A percentile compares a stretch with the other conserved stretches of the same genome.
Evolutionary conservation across 768 basidiomycete genomes (phyloP).

Genomic region (Leccinum rimulosum): DNA sequence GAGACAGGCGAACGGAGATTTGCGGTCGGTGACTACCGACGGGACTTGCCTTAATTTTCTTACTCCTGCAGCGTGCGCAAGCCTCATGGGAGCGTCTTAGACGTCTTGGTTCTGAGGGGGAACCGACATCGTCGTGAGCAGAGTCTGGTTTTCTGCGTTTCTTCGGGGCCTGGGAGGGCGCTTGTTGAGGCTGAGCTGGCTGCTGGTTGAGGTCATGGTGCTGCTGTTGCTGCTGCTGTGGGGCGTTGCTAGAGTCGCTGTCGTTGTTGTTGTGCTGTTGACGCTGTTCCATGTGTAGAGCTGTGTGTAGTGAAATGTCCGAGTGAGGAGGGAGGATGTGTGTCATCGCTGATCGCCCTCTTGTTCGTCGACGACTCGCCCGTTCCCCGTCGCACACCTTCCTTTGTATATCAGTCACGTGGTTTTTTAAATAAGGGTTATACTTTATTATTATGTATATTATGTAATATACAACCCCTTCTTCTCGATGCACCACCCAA

Average conservation of each 20-base stretch:
- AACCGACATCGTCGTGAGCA: constrained; percentile 50
- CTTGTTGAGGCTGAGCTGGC: constrained; percentile 31
- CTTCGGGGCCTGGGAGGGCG: constrained; percentile 39
- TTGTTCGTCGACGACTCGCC: not conserved
- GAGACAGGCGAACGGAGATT: constrained; percentile 60
- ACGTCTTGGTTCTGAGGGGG: constrained; percentile 71
- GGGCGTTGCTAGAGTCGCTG: constrained; percentile 28
- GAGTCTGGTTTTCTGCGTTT: constrained; percentile 63
- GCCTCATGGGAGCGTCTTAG: constrained; percentile 88
- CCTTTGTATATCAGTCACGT: constrained; percentile 27
- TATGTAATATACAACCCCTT: not conserved
- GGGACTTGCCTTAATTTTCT: constrained; percentile 91
- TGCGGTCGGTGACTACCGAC: constrained; percentile 76
- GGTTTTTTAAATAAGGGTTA: not conserved
- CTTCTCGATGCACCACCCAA: constrained; percentile 26
- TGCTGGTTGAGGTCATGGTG: not conserved
- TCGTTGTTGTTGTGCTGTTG: constrained; percentile 44
- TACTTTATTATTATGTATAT: not conserved
- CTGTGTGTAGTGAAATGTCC: constrained; percentile 55
- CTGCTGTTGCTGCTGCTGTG: constrained; percentile 26
- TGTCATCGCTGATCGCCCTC: constrained; percentile 38
- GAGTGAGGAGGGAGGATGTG: constrained; percentile 48
- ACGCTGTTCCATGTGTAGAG: constrained; percentile 67
- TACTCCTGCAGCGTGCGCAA: constrained; percentile 89
- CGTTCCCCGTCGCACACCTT: constrained; percentile 4